Evolutionary conservation across 345 rosid species (phyloP).

Genomic region (Moricandia arvensis): DNA sequence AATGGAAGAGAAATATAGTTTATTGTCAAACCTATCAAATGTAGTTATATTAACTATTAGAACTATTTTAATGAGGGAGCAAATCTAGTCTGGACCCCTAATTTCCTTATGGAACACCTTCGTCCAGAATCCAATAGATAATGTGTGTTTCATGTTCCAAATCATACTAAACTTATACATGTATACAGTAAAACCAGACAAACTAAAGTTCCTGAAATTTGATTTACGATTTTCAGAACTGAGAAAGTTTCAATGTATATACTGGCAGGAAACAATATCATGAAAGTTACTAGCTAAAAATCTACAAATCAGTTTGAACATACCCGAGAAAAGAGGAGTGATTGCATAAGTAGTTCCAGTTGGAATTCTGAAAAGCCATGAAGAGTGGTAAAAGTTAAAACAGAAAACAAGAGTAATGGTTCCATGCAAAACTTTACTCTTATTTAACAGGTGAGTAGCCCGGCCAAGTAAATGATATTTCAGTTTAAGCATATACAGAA

Average conservation of each 20-base stretch:
- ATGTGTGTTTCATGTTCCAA: constrained; percentile 5
- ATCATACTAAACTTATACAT: background rate
- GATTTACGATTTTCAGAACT: background rate
- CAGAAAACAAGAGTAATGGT: constrained; percentile 13
- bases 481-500: constrained; percentile 12
- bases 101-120: background rate
- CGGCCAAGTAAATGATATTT: too few relatives aligned
- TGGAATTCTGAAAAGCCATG: constrained; percentile 70
- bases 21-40: background rate
- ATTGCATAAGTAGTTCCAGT: constrained; percentile 93
- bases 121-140: background rate
- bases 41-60: background rate
- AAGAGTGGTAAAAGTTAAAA: constrained; percentile 16
- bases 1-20: background rate
- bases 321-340: constrained; percentile 93
- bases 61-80: background rate
- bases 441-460: background rate
- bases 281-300: constrained; percentile 10
- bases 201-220: background rate
- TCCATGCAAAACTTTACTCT: constrained; percentile 5
- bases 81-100: background rate
- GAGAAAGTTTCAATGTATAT: too few relatives aligned
- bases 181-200: background rate
- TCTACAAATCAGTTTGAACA: constrained; percentile 21
- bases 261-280: constrained; percentile 17